These are phyloP conservation scores for Chamaecyparis obtusa DNA, from an alignment of 75 land plant species.

Conservation along the genomic window DNA sequence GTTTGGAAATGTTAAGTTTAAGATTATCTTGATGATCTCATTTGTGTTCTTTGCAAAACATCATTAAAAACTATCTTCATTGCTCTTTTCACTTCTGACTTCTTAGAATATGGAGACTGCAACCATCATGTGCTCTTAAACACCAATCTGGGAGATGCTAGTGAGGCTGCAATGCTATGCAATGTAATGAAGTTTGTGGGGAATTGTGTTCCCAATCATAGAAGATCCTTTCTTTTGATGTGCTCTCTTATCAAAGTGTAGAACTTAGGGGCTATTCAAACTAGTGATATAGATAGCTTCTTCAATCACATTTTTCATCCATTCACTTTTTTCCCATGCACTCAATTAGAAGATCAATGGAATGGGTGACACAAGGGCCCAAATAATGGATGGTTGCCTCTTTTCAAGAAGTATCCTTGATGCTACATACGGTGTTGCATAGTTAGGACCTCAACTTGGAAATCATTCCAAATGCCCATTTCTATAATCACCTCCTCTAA, in stretches of 20 bases:
- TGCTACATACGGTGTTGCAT: constrained; percentile 21
- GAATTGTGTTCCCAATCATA: constrained; percentile 10
- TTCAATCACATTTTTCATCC: constrained; percentile 23
- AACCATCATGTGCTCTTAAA: not conserved
- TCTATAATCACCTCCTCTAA: constrained; percentile 49
- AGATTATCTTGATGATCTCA: too few relatives aligned
- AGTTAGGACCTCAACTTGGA: constrained; percentile 51
- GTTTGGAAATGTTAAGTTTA: too few relatives aligned
- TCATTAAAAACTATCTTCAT: too few relatives aligned
- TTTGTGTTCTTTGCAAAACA: too few relatives aligned
- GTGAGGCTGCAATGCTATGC: constrained; percentile 20
- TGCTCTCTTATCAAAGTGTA: constrained; percentile 42
- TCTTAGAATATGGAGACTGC: not conserved
- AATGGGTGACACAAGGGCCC: constrained; percentile 37
- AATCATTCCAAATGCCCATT: constrained; percentile 40
- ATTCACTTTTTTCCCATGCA: constrained; percentile 38
- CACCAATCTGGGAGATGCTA: constrained; percentile 3
- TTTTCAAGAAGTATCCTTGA: constrained; percentile 44
- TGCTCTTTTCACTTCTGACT: not conserved
- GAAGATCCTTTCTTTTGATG: constrained; percentile 37
- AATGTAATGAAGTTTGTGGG: constrained; percentile 39
- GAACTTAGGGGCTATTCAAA: constrained; percentile 35
- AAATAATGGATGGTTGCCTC: constrained; percentile 41
- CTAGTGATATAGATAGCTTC: constrained; percentile 40
- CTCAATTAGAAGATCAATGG: constrained; percentile 48